Base-by-base conservation (phyloP, 495 filamentous ascomycete genomes). In the Emericellopsis terricola region DNA sequence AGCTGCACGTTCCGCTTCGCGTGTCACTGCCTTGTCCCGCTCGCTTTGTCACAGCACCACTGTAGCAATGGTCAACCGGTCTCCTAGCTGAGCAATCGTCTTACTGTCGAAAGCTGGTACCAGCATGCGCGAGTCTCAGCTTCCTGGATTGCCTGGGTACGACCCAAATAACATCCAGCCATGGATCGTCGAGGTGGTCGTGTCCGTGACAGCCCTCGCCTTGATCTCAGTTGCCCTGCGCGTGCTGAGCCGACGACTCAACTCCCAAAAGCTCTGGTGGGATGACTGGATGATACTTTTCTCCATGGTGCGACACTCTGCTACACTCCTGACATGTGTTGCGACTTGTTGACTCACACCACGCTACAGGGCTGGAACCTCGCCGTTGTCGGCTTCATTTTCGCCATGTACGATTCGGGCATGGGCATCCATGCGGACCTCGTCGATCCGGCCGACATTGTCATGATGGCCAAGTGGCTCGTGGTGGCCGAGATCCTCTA, bases 211-310 rank as follows among this genome's bases (percentile, higher is more conserved):
- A 5, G 21, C 27, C 11, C 30, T 37, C 42, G 39, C 6, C 15
- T 39, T 19, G 42, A 29, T 32, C 34, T 43, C 10, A 33, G 47
- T 38, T 55, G 52, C 51, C 37, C 44, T 59, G 21, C 47, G 55
- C 3, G 27, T 59, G 2, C 34, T 56, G 8, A 41, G 47, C 20
- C 47, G 53, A 1, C 47, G 42, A 31, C 45, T 51, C 30, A 38
- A 47, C 5, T 45, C 46, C 23, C 46, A 50, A 29, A 41, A 46
- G 37, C 36, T 59, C 10, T 54, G 53, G 50, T 57, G 52, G 56
- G 56, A 59, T 40, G 56, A 59, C 33, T 52, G 41, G 38, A 52
- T 56, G 43, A 51, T 56, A 31, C 33, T 57, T 3, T 52, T 43
- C 14, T 55, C 53, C 19, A 47, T 57, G 56, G 56, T 59, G 34